Conservation (phyloP, 2,329 filamentous ascomycete genomes). For the Colletotrichum simmondsii region DNA sequence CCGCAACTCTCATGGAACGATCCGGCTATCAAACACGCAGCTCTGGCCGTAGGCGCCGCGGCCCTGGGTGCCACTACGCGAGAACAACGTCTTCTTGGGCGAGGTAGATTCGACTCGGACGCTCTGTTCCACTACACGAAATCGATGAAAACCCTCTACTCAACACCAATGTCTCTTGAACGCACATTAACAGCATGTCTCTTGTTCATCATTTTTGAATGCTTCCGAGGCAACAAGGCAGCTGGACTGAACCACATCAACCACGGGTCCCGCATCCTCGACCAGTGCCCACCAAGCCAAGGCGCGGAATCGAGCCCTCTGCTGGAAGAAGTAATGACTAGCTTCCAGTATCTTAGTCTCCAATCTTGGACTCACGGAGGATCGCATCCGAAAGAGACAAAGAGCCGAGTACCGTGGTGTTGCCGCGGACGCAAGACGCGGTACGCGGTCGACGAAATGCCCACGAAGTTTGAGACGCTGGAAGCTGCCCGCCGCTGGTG, state of each 20-base stretch:
- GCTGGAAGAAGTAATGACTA: not conserved
- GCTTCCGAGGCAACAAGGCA: constrained; percentile 50
- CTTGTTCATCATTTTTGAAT: constrained; percentile 53
- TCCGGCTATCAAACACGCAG: constrained; percentile 46
- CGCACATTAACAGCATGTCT: constrained; percentile 48
- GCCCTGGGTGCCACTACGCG: constrained; percentile 2
- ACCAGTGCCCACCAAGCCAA: not conserved
- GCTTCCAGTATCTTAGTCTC: constrained; percentile 3
- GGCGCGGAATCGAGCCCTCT: not conserved
- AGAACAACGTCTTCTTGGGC: constrained; percentile 11
- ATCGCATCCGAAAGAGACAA: not conserved
- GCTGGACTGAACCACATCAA: constrained; percentile 52
- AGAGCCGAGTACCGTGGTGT: constrained; percentile 15
- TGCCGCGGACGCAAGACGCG: constrained; percentile 1
- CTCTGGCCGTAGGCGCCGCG: constrained; percentile 51
- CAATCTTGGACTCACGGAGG: constrained; percentile 13
- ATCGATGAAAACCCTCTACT: constrained; percentile 47
- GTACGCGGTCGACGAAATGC: constrained; percentile 27
- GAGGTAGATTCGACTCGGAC: constrained; percentile 42
- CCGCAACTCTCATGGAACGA: constrained; percentile 27
- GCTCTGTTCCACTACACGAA: constrained; percentile 53
- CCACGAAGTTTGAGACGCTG: constrained; percentile 1
- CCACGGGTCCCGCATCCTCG: constrained; percentile 40
- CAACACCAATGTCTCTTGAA: constrained; percentile 44
- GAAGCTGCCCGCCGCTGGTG: constrained; percentile 17